These are phyloP conservation scores for Sporothrix sp. DNA, from an alignment of 2,329 filamentous ascomycete species.

Conservation along the genomic window DNA sequence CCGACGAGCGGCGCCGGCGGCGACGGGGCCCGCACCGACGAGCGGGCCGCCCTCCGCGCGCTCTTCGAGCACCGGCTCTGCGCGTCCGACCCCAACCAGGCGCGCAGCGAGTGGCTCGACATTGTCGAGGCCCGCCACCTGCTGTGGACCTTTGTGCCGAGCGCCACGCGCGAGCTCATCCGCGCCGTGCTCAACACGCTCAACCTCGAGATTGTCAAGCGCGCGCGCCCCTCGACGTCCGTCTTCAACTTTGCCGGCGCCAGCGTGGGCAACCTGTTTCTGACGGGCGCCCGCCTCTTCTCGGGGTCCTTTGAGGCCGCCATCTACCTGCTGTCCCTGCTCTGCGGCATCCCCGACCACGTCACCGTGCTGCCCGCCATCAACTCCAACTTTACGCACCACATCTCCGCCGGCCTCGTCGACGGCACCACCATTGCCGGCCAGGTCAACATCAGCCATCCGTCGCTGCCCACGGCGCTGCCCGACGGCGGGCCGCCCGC, in stretches of 20 bases:
- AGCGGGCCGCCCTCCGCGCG: slow-evolving; percentile 64
- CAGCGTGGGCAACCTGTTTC: slow-evolving; percentile 68
- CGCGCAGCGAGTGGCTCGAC: slow-evolving; percentile 73
- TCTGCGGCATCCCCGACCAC: slow-evolving; percentile 70
- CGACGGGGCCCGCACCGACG: too few species aligned
- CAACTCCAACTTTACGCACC: slow-evolving; percentile 90
- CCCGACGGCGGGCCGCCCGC: slow-evolving; percentile 23
- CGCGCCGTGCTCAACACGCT: slow-evolving; percentile 67
- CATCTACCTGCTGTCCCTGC: slow-evolving; percentile 79
- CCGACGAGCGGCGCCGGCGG: slow-evolving; percentile 43
- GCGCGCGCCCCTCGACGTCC: slow-evolving; percentile 55
- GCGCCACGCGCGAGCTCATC: slow-evolving; percentile 66
- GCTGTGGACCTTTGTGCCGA: slow-evolving; percentile 63
- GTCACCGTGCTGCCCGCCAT: slow-evolving; percentile 80
- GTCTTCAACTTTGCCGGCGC: slow-evolving; percentile 70
- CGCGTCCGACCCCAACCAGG: slow-evolving; percentile 41
- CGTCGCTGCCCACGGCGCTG: slow-evolving; percentile 53
- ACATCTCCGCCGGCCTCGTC: slow-evolving; percentile 74
- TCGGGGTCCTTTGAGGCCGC: slow-evolving; percentile 87
- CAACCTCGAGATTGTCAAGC: slow-evolving; percentile 69
- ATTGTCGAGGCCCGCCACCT: slow-evolving; percentile 74
- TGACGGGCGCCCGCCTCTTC: slow-evolving; percentile 80
- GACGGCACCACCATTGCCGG: slow-evolving; percentile 75
- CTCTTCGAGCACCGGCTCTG: slow-evolving; percentile 85
- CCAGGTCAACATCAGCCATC: slow-evolving; percentile 88